Percentiles rank a stretch among this genome's conserved stretches.
These are phyloP conservation scores for Oemleria cerasiformis DNA, from an alignment of 306 rosid species.

Conservation along the genomic window DNA sequence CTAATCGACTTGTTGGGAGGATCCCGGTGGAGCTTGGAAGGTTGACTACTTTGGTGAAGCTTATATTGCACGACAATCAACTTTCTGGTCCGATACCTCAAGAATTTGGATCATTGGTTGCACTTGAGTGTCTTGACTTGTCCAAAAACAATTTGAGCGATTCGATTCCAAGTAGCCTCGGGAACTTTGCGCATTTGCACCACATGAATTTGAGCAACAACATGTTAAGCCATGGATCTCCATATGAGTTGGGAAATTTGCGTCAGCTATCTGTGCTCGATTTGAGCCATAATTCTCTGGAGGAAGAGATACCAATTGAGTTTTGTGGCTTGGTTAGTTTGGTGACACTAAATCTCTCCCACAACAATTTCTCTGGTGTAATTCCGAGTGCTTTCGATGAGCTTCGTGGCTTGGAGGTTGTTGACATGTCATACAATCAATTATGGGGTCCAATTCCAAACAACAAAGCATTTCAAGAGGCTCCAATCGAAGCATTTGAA, in stretches of 20 bases:
- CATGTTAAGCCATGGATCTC: slow-evolving; percentile 23
- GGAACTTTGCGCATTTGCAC: slow-evolving; percentile 17
- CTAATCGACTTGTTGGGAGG: slow-evolving; percentile 22
- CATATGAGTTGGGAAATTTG: slow-evolving; percentile 22
- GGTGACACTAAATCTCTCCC: too few species aligned
- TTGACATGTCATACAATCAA: too few species aligned
- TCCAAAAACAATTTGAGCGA: slow-evolving; percentile 25
- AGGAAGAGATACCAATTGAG: slow-evolving; percentile 28
- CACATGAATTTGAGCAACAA: slow-evolving; percentile 32
- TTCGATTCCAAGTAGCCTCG: slow-evolving; percentile 29
- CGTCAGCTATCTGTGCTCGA: slow-evolving; percentile 29
- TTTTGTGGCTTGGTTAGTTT: not conserved
- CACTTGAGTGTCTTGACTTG: slow-evolving; percentile 26
- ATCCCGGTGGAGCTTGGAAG: slow-evolving; percentile 26
- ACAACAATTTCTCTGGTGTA: slow-evolving; percentile 32
- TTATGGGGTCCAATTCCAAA: too few species aligned
- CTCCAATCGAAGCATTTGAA: too few species aligned
- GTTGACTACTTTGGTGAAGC: not conserved
- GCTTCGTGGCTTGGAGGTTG: too few species aligned
- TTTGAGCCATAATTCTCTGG: slow-evolving; percentile 31
- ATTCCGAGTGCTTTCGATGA: slow-evolving; percentile 21
- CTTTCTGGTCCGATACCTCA: slow-evolving; percentile 28
- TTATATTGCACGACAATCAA: slow-evolving; percentile 12
- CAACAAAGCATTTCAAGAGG: too few species aligned
- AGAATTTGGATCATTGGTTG: slow-evolving; percentile 19